phyloP scores from a whole-genome alignment of 2,329 filamentous ascomycete species.

The Nigrograna mackinnonii region DNA sequence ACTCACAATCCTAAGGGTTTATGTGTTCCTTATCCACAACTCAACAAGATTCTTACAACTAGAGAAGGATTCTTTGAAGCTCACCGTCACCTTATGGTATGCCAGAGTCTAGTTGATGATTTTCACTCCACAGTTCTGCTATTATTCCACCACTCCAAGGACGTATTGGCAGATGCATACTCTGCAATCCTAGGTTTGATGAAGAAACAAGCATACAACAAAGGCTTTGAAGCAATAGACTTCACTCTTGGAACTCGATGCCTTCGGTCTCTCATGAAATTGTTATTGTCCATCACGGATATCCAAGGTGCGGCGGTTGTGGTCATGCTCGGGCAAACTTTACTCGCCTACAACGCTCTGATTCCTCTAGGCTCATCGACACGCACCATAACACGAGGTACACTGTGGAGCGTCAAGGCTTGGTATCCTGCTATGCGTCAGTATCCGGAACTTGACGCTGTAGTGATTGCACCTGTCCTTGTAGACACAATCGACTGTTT shows the following conservation, averaged over 20 bases:
- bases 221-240: background rate
- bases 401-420: background rate
- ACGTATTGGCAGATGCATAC: background rate
- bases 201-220: background rate
- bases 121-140: background rate
- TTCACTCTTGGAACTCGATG: background rate
- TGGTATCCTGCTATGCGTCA: constrained; percentile 1
- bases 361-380: background rate
- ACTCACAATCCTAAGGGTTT: background rate
- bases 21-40: background rate
- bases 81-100: background rate
- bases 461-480: background rate
- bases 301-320: background rate
- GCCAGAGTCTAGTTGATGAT: background rate
- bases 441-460: background rate
- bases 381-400: background rate
- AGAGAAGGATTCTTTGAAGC: background rate
- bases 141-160: background rate
- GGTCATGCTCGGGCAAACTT: background rate
- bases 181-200: background rate
- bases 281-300: background rate
- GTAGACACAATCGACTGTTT: constrained; percentile 1
- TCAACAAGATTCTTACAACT: background rate
- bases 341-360: background rate
- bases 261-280: background rate